Percentiles rank a stretch among this genome's conserved stretches.
phyloP scores from a whole-genome alignment of 1,139 yeast genomes.

The Kluyveromyces sp. region DNA sequence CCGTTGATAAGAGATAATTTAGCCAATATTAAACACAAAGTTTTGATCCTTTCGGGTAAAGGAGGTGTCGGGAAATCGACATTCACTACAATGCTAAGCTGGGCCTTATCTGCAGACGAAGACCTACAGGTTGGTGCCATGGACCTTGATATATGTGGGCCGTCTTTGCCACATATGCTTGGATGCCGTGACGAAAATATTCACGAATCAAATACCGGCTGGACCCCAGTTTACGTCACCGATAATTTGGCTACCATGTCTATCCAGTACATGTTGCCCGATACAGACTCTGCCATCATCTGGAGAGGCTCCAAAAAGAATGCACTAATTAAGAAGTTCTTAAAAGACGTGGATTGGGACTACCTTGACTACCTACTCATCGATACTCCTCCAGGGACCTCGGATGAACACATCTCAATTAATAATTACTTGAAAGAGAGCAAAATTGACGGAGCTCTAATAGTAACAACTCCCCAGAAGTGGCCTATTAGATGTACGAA shows the following conservation, averaged over 20 bases:
- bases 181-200: slow-evolving; percentile 85
- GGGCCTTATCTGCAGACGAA: slow-evolving; percentile 92
- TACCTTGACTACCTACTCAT: slow-evolving; percentile 74
- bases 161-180: slow-evolving; percentile 89
- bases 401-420: slow-evolving; percentile 92
- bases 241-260: slow-evolving; percentile 95
- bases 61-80: slow-evolving; percentile 99
- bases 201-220: slow-evolving; percentile 85
- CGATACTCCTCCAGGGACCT: slow-evolving; percentile 98
- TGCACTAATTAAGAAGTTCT: slow-evolving; percentile 84
- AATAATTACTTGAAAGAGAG: slow-evolving; percentile 81
- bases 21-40: slow-evolving; percentile 65
- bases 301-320: slow-evolving; percentile 97
- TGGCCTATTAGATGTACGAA: slow-evolving; percentile 91
- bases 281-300: slow-evolving; percentile 85
- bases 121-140: slow-evolving; percentile 87
- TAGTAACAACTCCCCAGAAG: slow-evolving; percentile 98
- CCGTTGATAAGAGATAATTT: slow-evolving; percentile 68
- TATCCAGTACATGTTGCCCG: slow-evolving; percentile 91
- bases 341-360: slow-evolving; percentile 93
- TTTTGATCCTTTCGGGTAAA: slow-evolving; percentile 84
- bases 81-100: slow-evolving; percentile 85
- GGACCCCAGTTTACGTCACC: slow-evolving; percentile 95
- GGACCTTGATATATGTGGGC: slow-evolving; percentile 98
- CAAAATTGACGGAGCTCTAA: slow-evolving; percentile 91